phyloP scores from a whole-genome alignment of 441 rosid species.

The Manihot esculenta region DNA sequence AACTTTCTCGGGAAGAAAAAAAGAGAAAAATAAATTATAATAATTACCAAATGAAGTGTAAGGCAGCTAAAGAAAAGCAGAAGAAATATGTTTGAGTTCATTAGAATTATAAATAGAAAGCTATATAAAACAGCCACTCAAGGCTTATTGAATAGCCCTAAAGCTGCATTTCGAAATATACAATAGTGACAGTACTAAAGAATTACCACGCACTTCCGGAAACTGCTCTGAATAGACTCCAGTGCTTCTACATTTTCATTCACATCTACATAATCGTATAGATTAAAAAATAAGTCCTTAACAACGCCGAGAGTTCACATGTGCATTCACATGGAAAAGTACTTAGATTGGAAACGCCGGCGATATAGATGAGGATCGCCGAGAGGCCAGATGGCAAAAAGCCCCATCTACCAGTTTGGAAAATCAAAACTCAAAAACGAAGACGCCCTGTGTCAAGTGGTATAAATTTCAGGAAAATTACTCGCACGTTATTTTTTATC shows the following conservation, averaged over 20 bases:
- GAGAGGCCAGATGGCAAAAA: conserved; percentile 64
- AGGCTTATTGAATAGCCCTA: background rate
- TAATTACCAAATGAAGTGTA: background rate
- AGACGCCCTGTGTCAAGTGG: no score
- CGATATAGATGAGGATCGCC: conserved; percentile 72
- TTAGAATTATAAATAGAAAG: background rate
- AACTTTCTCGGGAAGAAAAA: conserved; percentile 63
- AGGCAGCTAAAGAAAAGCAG: background rate
- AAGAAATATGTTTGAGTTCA: background rate
- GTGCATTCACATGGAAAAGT: conserved; percentile 11
- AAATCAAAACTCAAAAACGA: background rate
- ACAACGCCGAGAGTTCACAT: background rate
- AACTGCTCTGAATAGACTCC: conserved; percentile 60
- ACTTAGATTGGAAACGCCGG: conserved; percentile 73
- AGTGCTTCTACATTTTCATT: conserved; percentile 67
- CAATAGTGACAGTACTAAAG: background rate
- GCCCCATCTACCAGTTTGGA: conserved; percentile 47
- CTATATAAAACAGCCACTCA: background rate
- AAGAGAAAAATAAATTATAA: background rate
- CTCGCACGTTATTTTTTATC: background rate
- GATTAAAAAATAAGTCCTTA: conserved; percentile 6
- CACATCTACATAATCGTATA: conserved; percentile 38
- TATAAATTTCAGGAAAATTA: no score
- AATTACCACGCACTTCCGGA: conserved; percentile 89
- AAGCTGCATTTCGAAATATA: background rate